Base-by-base conservation (phyloP, 345 rosid species). In the Populus davidiana region DNA sequence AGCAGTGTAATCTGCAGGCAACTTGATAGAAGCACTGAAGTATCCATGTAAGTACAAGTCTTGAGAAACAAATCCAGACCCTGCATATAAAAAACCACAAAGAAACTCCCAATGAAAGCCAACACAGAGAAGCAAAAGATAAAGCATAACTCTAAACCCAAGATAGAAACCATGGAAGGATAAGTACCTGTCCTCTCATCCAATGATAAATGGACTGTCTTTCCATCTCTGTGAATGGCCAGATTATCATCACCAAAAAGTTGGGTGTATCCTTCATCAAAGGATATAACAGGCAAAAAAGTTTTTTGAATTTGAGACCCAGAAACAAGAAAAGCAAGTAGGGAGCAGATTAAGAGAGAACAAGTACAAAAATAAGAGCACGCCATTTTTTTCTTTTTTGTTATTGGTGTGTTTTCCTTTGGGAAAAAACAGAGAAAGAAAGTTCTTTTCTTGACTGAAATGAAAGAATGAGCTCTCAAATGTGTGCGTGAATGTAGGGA, bases 1-100 rank as follows among this genome's bases (percentile, higher is more conserved):
- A 75, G 98, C 99, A 63, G 98, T 92, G 77, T 96, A 96, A 88
- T 96, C 99, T 47, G 95, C 83, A 83, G 99, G 99, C 82, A 96
- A 77, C 86, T 92, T 96, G 38, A 96, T 90, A 47, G 94, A 90
- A 76, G 97, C 94, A 82, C 98, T 92, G 90, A 96, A 96, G 83
- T 89, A 91, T 1, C 99, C 99, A 86, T 94, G 97, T 61, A 91
- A 86, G 85, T 93, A 96, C 47, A 93, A 87, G 83, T 96, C 99
- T 52, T 96, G 94, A 67, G 99, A 96, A 63, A 85, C 95, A 86
- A 96, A 96, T 74, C 99, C 99, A 87, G 98, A 93, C 80, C 98
- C 99, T 96, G 97, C 43, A 75, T 71, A 72, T 18, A 71, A n/a
- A 61, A 14, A 72, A 8, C 21, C 59, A 52, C 13, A 14, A 39